Base-by-base conservation (phyloP, 495 filamentous ascomycete genomes). In the Letharia columbiana region DNA sequence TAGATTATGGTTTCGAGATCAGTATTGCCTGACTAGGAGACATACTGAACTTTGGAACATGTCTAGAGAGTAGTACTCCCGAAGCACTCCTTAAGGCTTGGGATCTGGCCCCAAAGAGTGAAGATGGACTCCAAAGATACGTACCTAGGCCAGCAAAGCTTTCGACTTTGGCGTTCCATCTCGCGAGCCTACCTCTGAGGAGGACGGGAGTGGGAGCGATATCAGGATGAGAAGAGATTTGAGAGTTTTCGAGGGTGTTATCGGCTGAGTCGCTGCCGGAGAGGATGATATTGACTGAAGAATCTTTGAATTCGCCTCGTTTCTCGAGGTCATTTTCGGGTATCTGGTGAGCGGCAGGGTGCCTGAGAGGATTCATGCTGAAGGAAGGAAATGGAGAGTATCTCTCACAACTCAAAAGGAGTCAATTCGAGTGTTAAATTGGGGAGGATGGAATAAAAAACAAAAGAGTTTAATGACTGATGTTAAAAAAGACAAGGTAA, bases 151-250 rank as follows among this genome's bases (percentile, higher is more conserved):
- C 66, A 40, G 66, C 47, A 44, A 70, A 67, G n/a, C 62, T 47
- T 64, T 68, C 66, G 35, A 67, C 49, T 63, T 63, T 68, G 62
- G 44, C 56, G 42, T 68, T 68, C 61, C 61, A 68, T 58, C 17
- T 35, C 23, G 49, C 65, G 44, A 68, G 62, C 31, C 60, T 68
- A 39, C 66, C 66, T 54, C 50, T 68, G 20, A 68, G 61, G 18
- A 68, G n/a, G 61, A 61, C 66, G 66, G 31, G 71, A 67, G 60
- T 72, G 69, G 66, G 73, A 74, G 65, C 72, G 70, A 67, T 62
- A 67, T 50, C 50, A 60, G 20, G 49, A 20, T 12, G 20, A 10
- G 37, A 18, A 35, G 52, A 56, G 13, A 15, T 17, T 15, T 52
- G 49, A 0, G 52, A 52, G 12, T 31, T 31, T 15, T 31, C 23